Base-by-base conservation (phyloP, 345 rosid species). In the Alliaria petiolata region DNA sequence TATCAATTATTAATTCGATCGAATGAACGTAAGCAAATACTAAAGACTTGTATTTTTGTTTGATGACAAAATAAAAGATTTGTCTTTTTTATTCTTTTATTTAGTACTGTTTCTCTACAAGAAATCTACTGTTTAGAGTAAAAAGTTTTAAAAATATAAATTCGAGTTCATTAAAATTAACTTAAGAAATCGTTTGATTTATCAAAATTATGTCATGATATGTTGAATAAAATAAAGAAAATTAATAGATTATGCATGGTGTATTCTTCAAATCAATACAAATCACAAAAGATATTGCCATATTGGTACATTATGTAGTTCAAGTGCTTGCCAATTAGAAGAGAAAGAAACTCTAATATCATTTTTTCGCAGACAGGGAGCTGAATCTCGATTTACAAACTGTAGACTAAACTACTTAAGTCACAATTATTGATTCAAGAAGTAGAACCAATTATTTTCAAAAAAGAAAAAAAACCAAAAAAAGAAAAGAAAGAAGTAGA, bases 1-100 rank as follows among this genome's bases (percentile, higher is more conserved):
- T 44, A 3, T 55, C 55, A 69, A n/a, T 57, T 5, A 46, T 35
- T n/a, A n/a, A n/a, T n/a, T n/a, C n/a, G n/a, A n/a, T 57, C 44
- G 14, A 34, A 22, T 13, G 38, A 67, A 45, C 14, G 33, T 42
- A 30, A 17, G 20, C 42, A 53, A 40, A 17, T 67, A 4, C 31
- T 4, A 40, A 36, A 15, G 36, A 22, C 11, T 10, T n/a, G n/a
- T 49, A 19, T 8, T 62, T 44, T 44, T 9, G 1, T 19, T 19
- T 40, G 10, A 51, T 16, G 56, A 51, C 31, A 6, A 26, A 26
- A 26, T 4, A 4, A 19, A 10, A 16, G 9, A 3, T n/a, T 53
- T 53, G 8, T 5, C n/a, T 30, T 5, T 60, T 42, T 25, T 22
- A 5, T 28, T 49, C 11, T 5, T 13, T 4, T 1, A 5, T 39